Conservation (phyloP, 441 rosid genomes). For the Arabidopsis lyrata region DNA sequence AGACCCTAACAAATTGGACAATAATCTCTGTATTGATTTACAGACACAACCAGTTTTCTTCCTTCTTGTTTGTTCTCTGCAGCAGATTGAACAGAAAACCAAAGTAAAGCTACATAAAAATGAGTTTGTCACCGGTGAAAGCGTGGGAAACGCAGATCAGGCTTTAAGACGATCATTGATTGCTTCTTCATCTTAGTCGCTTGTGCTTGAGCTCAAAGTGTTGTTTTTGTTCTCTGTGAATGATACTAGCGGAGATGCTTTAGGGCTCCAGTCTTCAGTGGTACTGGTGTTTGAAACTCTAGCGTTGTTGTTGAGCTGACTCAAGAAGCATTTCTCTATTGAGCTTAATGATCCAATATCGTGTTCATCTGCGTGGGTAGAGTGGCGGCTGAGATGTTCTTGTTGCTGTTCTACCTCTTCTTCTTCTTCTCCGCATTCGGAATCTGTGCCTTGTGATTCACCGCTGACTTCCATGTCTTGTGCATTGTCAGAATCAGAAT, state of each 20-base stretch:
- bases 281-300: constrained; percentile 60
- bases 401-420: constrained; percentile 38
- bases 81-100: constrained; percentile 35
- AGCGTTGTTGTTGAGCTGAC: constrained; percentile 54
- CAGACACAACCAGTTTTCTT: constrained; percentile 50
- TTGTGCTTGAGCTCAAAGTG: constrained; percentile 30
- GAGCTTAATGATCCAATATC: constrained; percentile 62
- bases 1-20: constrained; percentile 42
- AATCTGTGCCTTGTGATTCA: constrained; percentile 61
- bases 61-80: constrained; percentile 28
- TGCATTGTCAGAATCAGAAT: constrained; percentile 73
- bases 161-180: constrained; percentile 42
- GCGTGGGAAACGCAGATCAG: constrained; percentile 32
- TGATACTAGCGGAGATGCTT: constrained; percentile 37
- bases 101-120: constrained; percentile 28
- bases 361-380: constrained; percentile 53
- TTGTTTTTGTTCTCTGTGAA: constrained; percentile 23
- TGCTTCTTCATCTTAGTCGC: constrained; percentile 46
- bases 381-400: constrained; percentile 42
- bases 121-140: constrained; percentile 28
- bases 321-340: constrained; percentile 77
- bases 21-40: constrained; percentile 58
- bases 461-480: constrained; percentile 83
- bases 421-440: constrained; percentile 60
- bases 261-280: constrained; percentile 41